Evolutionary conservation across 306 rosid species (phyloP).

Genomic region (Corylus americana): DNA sequence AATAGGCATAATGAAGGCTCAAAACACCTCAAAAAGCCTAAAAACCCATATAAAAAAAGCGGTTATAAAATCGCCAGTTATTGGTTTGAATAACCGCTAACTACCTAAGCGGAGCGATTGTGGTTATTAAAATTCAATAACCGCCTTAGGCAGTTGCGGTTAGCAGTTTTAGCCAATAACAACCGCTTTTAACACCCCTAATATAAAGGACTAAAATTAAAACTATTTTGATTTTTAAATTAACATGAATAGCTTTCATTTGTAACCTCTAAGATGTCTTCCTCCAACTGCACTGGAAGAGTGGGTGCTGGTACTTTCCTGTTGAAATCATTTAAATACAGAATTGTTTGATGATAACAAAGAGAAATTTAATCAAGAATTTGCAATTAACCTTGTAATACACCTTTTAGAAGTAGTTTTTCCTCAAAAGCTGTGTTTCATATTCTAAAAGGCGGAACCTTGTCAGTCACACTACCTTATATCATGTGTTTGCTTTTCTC

Average conservation of each 20-base stretch:
- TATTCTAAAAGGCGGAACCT: neutral
- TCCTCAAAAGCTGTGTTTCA: neutral
- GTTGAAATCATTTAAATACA: neutral
- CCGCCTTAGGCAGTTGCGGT: too few species aligned
- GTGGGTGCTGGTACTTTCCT: neutral
- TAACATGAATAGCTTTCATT: neutral
- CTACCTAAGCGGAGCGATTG: too few species aligned
- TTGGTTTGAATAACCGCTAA: too few species aligned
- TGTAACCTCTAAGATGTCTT: neutral
- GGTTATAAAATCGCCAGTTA: too few species aligned
- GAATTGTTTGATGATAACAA: neutral
- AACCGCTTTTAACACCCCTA: too few species aligned
- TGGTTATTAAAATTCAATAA: too few species aligned
- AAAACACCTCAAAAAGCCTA: too few species aligned
- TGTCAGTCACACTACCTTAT: neutral
- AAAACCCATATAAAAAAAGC: too few species aligned
- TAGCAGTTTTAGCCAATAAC: too few species aligned
- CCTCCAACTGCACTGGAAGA: neutral
- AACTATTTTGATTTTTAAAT: neutral
- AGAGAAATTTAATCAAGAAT: neutral
- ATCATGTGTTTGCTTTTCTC: neutral
- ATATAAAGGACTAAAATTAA: neutral
- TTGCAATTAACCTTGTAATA: neutral
- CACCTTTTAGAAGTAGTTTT: neutral
- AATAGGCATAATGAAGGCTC: too few species aligned